Evolutionary conservation across 257 asterid genomes (phyloP).

Genomic region (Voacanga thouarsii): DNA sequence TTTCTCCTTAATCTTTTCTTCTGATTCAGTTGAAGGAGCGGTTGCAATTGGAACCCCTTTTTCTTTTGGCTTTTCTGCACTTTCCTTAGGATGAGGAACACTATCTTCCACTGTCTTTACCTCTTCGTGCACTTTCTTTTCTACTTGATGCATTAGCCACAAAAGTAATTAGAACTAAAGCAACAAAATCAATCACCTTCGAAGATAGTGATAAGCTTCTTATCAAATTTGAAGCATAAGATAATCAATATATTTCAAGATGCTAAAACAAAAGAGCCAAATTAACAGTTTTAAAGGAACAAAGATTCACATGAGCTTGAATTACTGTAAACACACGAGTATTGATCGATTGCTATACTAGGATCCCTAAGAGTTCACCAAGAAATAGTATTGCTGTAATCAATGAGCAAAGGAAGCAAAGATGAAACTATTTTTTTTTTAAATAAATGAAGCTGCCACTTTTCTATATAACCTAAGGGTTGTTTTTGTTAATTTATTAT

Average conservation of each 20-base stretch:
- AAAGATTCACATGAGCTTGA: not conserved
- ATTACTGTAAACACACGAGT: not conserved
- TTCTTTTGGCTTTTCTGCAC: constrained; percentile 24
- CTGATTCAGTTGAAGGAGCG: constrained; percentile 31
- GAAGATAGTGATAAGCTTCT: not conserved
- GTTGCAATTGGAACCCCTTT: constrained; percentile 27
- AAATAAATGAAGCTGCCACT: too few relatives aligned
- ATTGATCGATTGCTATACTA: not conserved
- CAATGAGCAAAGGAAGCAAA: too few relatives aligned
- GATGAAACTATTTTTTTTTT: too few relatives aligned
- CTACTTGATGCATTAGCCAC: constrained; percentile 42
- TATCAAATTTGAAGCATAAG: not conserved
- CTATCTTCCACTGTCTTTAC: constrained; percentile 34
- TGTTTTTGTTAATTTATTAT: too few relatives aligned
- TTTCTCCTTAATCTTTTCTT: constrained; percentile 23
- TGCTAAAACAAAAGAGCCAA: not conserved
- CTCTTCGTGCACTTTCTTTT: constrained; percentile 42
- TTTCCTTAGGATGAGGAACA: constrained; percentile 31
- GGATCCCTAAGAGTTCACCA: not conserved
- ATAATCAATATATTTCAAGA: not conserved
- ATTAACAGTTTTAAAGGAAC: not conserved
- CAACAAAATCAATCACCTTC: not conserved
- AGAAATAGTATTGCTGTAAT: too few relatives aligned
- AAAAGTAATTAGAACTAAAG: not conserved
- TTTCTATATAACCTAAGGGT: too few relatives aligned